Evolutionary conservation across 257 asterid species (phyloP).

Genomic region (Euphrasia confusa): DNA sequence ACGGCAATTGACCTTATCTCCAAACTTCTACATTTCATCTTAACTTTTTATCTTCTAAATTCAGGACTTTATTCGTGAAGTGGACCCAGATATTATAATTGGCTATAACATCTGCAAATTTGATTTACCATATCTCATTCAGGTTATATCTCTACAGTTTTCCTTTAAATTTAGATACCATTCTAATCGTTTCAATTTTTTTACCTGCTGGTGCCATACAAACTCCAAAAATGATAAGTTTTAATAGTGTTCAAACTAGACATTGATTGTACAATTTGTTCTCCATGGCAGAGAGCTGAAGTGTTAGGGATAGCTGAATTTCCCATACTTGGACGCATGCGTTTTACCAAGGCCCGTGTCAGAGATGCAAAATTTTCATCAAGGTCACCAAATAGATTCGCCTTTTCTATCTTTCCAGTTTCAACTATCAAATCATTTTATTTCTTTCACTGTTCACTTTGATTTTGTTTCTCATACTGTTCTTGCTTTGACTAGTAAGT

Average conservation of each 20-base stretch:
- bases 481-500: conserved; percentile 19
- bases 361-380: conserved; percentile 89
- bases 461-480: conserved; percentile 13
- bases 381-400: conserved; percentile 43
- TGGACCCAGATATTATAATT: conserved; percentile 94
- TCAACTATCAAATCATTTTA: conserved; percentile 9
- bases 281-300: conserved; percentile 78
- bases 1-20: not conserved
- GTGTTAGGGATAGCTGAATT: conserved; percentile 77
- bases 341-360: conserved; percentile 84
- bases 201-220: conserved; percentile 10
- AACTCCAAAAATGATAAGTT: not conserved
- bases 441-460: not conserved
- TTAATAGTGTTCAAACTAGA: conserved; percentile 17
- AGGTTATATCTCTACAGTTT: conserved; percentile 40
- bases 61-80: conserved; percentile 88
- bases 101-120: conserved; percentile 98
- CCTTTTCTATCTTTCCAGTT: conserved; percentile 18
- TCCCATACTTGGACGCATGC: conserved; percentile 88
- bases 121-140: conserved; percentile 95
- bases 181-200: conserved; percentile 4
- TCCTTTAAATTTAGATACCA: conserved; percentile 10
- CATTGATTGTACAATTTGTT: not conserved
- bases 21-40: conserved; percentile 1
- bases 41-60: conserved; percentile 24